Base-by-base conservation (phyloP, 75 land plant genomes). In the Larix kaempferi region DNA sequence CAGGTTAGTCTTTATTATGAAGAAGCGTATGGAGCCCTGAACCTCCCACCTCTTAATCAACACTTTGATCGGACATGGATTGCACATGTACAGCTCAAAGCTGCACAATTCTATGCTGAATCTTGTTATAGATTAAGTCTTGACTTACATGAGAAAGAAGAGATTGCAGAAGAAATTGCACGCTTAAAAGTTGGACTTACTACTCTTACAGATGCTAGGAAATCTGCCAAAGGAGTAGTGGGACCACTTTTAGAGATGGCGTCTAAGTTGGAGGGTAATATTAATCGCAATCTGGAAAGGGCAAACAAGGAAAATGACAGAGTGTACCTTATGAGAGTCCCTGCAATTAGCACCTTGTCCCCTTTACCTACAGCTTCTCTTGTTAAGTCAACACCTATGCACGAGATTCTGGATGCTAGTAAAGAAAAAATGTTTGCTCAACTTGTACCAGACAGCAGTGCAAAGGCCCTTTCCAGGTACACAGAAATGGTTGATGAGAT, bases 401-500 rank as follows among this genome's bases (percentile, higher is more conserved):
- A 78, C 71, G 99, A 95, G 12, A 82, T 90, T 22, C 74, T 98
- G 77, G 98, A 98, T 84, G 99, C 98, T 35, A 98, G 96, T 81
- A 91, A 87, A 79, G 99, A 93, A 75, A 98, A 84, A 74, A 69
- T 98, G 92, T 98, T 98, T 85, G 83, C 94, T 33, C 83, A 79
- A 21, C 88, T 98, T 80, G 93, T 98, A 26, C 98, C 99, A n/a
- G 98, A 95, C 72, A 86, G 84, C 58, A 91, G 98, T 78, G 91
- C 94, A 57, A 98, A 95, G 82, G 92, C 98, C 23, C 91, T 98
- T 62, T 98, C 98, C 15, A 93, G 90, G 80, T 98, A 95, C 76
- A 95, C 98, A 21, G 98, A 98, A 80, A 95, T 95, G 98, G 90
- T 95, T 75, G 99, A 98, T 87, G 96, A 93, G 25, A 82, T 93